Evolutionary conservation across 768 basidiomycete genomes (phyloP), one percentile per base, ranked within the genome.

Genomic region (Ephemerocybe angulata): DNA sequence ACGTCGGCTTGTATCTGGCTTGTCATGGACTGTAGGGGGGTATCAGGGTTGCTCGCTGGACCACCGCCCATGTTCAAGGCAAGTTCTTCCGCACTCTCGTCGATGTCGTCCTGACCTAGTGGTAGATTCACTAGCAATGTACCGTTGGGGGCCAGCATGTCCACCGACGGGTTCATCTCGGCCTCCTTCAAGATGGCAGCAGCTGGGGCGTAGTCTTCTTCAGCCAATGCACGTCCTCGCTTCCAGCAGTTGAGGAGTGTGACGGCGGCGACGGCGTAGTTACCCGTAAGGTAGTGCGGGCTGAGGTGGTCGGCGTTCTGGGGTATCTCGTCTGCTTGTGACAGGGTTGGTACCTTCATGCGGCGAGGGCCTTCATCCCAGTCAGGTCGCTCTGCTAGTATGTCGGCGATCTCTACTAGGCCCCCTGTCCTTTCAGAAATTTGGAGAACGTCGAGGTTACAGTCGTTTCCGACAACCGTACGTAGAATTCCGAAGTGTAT

Each of bases 351-450:
- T 1, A 72, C 46, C n/a, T 62, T 60, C 2, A 76, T 62, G 0
- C 66, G 63, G 2, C 65, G 66, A n/a, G 71, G 69, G 1, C 58
- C 52, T 1, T 63, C 59, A 47, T 74, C 74, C 72, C 74, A 76
- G 1, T 73, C 57, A 2, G 72, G 72, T 44, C 67, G 58, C 46
- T 62, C 44, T 0, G 64, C 67, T 8, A 74, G 66, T 12, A 76
- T 74, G 22, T 60, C 67, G 0, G 63, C 49, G 4, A 68, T 62
- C 29, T 74, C 67, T 0, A 64, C 64, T 0, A 68, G 61, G 4
- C 66, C 66, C 6, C 64, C 62, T 8, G 69, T 37, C 4, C 70
- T 64, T 22, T 11, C 27, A 1, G 47, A 59, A 6, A 73, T 59
- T 50, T 72, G 68, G 17, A 58, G 48, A 0, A 62, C 21, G 43